phyloP scores from a whole-genome alignment of 169 alveolate genomes.

The Besnoitia besnoiti region DNA sequence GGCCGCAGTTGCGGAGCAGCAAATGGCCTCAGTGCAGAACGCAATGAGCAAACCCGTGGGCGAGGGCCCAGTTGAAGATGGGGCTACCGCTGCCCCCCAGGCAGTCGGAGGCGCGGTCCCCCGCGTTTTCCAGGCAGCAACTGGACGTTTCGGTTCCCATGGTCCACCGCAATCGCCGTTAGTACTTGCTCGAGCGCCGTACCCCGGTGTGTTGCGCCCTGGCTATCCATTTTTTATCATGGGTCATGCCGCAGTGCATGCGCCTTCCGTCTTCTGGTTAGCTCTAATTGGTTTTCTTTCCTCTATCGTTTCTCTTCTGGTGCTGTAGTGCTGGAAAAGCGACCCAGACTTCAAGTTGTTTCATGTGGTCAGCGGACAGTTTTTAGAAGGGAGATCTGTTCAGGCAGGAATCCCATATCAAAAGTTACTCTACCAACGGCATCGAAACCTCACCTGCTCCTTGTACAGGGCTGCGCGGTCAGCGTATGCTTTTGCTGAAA shows the following conservation, averaged over 20 bases:
- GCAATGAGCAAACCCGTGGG: slow-evolving; percentile 41
- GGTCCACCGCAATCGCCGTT: not conserved
- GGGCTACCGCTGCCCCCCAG: not conserved
- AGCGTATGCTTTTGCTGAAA: slow-evolving; percentile 1
- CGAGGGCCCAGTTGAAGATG: not conserved
- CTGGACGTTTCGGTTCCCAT: not conserved
- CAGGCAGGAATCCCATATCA: not conserved
- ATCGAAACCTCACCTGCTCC: not conserved
- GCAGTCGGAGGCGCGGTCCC: not conserved
- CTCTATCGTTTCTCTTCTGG: not conserved
- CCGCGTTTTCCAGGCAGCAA: not conserved
- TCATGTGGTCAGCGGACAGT: not conserved
- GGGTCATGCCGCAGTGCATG: not conserved
- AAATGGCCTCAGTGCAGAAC: slow-evolving; percentile 5
- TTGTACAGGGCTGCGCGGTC: not conserved
- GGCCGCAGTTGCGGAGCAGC: slow-evolving; percentile 8
- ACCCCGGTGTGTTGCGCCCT: not conserved
- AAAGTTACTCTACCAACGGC: not conserved
- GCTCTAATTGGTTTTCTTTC: not conserved
- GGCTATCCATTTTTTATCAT: not conserved
- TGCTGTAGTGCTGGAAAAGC: not conserved
- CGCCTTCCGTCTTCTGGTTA: not conserved
- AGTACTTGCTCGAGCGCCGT: not conserved
- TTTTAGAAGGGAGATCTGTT: slow-evolving; percentile 8
- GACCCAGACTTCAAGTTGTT: not conserved